Evolutionary conservation across 495 filamentous ascomycete genomes (phyloP), one percentile per base, ranked within the genome.

Genomic region (Aspergillus taichungensis): DNA sequence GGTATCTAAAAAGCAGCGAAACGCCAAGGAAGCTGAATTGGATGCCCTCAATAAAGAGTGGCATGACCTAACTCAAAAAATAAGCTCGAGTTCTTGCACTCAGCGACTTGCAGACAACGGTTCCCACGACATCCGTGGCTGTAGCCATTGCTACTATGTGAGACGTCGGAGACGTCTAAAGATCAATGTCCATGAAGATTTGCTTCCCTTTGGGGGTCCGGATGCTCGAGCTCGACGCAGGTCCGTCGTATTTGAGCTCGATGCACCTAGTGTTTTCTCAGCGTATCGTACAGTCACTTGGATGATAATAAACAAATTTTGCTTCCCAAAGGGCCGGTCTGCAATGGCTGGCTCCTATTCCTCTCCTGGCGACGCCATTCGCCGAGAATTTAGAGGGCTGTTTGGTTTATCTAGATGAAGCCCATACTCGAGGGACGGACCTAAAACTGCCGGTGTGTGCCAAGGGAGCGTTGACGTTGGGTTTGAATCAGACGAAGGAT

Each of bases 361-460:
- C 68, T 0, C 65, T 88, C 2, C 56, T 73, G 3, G 62, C 68
- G 0, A 85, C 84, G 0, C 67, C 83, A 0, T 88, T 76, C 53
- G 54, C 68, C 0, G 62, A 75, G 5, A 69, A 82, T 10, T 63
- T 86, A 6, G 74, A 73, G 8, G 40, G 56, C 0, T 88, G 82
- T 52, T 57, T 88, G 0, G 77, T 89, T 0, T 90, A 81, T 53
- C 63, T 88, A 2, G 85, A 89, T 35, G 79, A 91, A 50, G 77
- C 77, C 0, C 85, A 89, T 51, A 88, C 85, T 0, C 64, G 85
- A 52, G 86, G 86, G 0, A 85, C 76, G 0, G 85, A 89, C 54
- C 54, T 91, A n/a, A 79, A 73, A 47, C 49, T 89, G 5, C 84
- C 84, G 0, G 47, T 49, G 0, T 7, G 68, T 13, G 79, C 77